These are phyloP conservation scores for Malassezia yamatoensis DNA, from an alignment of 1,284 basidiomycete species.

Conservation along the genomic window DNA sequence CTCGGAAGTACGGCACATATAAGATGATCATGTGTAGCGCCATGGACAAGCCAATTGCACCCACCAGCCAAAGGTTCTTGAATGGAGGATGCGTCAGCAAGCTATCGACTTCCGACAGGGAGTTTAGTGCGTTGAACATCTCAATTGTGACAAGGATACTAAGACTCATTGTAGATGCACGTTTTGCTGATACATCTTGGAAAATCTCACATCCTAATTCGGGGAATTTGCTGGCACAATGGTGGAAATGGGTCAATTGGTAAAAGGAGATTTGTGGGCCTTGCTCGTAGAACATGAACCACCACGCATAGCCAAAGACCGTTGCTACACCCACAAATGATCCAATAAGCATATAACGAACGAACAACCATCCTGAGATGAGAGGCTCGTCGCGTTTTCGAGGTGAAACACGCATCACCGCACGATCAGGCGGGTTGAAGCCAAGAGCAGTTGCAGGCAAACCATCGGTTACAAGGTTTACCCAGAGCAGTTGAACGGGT, in stretches of 20 bases:
- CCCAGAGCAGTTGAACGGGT: constrained; percentile 90
- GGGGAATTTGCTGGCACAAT: constrained; percentile 64
- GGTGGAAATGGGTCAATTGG: constrained; percentile 63
- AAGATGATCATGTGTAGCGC: constrained; percentile 56
- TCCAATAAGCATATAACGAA: constrained; percentile 87
- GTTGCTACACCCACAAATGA: constrained; percentile 88
- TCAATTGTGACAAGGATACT: constrained; percentile 87
- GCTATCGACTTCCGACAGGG: constrained; percentile 93
- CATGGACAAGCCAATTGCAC: constrained; percentile 70
- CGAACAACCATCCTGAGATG: constrained; percentile 84
- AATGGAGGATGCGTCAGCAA: constrained; percentile 76
- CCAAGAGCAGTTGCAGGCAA: constrained; percentile 94
- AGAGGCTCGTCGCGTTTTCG: constrained; percentile 78
- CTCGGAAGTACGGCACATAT: constrained; percentile 33
- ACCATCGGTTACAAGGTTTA: constrained; percentile 57
- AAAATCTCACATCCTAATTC: constrained; percentile 91
- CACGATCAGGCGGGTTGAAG: constrained; percentile 86
- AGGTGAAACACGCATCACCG: constrained; percentile 85
- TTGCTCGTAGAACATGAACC: constrained; percentile 81
- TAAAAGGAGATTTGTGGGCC: constrained; percentile 88
- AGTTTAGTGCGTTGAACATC: constrained; percentile 99
- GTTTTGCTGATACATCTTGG: constrained; percentile 67
- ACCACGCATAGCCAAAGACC: constrained; percentile 95
- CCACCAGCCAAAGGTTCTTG: constrained; percentile 74
- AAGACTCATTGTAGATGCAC: constrained; percentile 79